A percentile compares a stretch with the other conserved stretches of the same genome.
These are phyloP conservation scores for Papiliotrema nemorosa DNA, from an alignment of 1,284 basidiomycete species.

Conservation along the genomic window DNA sequence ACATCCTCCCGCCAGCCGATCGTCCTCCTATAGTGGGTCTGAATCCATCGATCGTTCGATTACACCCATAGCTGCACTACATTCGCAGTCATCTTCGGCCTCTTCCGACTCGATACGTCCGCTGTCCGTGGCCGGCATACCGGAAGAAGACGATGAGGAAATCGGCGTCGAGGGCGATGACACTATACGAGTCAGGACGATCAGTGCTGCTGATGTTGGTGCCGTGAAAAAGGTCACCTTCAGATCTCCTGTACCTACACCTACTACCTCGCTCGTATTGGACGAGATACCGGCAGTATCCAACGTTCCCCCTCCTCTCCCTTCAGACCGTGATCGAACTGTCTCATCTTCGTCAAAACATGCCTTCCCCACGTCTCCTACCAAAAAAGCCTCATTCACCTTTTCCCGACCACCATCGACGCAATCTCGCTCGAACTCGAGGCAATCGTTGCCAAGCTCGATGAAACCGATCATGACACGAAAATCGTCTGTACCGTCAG, in stretches of 20 bases:
- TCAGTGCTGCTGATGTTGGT: slow-evolving; percentile 16
- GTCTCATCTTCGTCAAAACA: background rate
- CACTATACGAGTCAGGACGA: slow-evolving; percentile 10
- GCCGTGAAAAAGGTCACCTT: slow-evolving; percentile 35
- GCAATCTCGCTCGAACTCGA: slow-evolving; percentile 10
- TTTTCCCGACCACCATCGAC: slow-evolving; percentile 1
- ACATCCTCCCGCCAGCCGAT: background rate
- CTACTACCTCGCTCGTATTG: slow-evolving; percentile 25
- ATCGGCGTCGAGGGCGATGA: background rate
- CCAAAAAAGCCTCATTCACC: background rate
- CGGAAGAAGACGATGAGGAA: background rate
- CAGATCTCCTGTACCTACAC: slow-evolving; percentile 31
- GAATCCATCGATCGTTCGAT: background rate
- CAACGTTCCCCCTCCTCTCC: no score
- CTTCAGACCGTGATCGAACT: no score
- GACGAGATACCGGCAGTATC: slow-evolving; percentile 7
- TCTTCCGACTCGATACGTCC: slow-evolving; percentile 6
- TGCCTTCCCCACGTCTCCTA: background rate
- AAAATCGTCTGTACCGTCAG: slow-evolving; percentile 17
- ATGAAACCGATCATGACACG: slow-evolving; percentile 7
- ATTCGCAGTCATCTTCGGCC: slow-evolving; percentile 7
- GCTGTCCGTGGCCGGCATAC: background rate
- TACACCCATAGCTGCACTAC: slow-evolving; percentile 8
- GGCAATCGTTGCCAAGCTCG: slow-evolving; percentile 7
- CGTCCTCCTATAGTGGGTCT: background rate